Conservation (phyloP, 179 eudicot genomes). For the Beta corolliflora region DNA sequence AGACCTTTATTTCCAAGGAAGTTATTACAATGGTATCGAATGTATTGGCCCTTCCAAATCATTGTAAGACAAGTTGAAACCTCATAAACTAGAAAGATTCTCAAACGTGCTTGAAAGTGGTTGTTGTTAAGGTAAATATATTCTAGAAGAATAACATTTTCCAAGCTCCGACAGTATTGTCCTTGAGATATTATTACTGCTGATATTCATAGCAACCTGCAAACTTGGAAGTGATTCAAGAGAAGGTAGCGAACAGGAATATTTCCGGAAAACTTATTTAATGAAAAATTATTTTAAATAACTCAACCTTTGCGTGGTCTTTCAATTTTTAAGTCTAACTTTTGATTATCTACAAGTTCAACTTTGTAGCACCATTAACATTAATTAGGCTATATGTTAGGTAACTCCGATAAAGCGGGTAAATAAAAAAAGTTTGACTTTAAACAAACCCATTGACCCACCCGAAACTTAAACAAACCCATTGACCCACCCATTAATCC, state of each 20-base stretch:
- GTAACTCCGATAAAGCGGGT: too few species aligned
- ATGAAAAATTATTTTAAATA: too few species aligned
- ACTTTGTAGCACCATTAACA: too few species aligned
- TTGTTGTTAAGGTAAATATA: slow-evolving; percentile 72
- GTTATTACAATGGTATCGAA: slow-evolving; percentile 53
- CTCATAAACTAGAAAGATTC: slow-evolving; percentile 70
- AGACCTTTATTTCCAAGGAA: slow-evolving; percentile 73
- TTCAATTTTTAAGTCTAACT: too few species aligned
- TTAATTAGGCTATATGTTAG: too few species aligned
- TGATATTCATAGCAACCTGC: slow-evolving; percentile 84
- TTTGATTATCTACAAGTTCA: too few species aligned
- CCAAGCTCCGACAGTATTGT: slow-evolving; percentile 78
- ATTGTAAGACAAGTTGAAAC: slow-evolving; percentile 76
- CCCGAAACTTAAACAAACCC: too few species aligned
- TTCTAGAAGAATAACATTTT: slow-evolving; percentile 63
- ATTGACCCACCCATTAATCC: too few species aligned
- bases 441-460: too few species aligned
- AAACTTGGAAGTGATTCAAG: slow-evolving; percentile 68
- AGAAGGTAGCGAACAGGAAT: slow-evolving; percentile 72
- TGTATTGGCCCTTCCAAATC: slow-evolving; percentile 77
- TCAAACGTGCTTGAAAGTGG: slow-evolving; percentile 71
- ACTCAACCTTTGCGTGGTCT: too few species aligned
- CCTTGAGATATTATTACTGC: slow-evolving; percentile 72
- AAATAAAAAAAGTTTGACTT: too few species aligned
- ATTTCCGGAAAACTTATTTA: slow-evolving; percentile 51